A percentile compares a stretch with the other conserved stretches of the same genome.
Conservation (phyloP, 768 basidiomycete species). For the Kwoniella europaea region DNA sequence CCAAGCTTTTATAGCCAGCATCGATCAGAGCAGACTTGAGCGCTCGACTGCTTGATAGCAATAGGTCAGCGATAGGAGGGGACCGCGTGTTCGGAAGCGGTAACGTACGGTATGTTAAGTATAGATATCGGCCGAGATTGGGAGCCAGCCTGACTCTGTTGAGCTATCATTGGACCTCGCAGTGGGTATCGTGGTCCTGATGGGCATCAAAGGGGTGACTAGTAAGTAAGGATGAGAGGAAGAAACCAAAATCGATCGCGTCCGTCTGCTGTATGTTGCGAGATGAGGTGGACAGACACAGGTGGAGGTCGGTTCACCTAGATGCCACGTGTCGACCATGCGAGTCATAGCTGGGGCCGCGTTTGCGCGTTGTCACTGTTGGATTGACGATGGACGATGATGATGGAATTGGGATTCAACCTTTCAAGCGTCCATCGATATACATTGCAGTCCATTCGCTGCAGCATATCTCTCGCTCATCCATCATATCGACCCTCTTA, state of each 20-base stretch:
- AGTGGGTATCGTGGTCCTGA: too few species aligned
- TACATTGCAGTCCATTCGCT: too few species aligned
- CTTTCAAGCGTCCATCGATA: too few species aligned
- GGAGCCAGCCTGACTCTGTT: neutral
- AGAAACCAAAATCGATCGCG: slow-evolving; percentile 3
- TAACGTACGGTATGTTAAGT: neutral
- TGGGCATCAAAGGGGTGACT: too few species aligned
- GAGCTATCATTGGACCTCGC: neutral
- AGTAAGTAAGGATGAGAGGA: neutral
- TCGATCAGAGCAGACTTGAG: slow-evolving; percentile 39
- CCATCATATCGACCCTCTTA: too few species aligned
- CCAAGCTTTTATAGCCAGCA: slow-evolving; percentile 42
- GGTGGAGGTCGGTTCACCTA: neutral
- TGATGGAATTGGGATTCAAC: neutral
- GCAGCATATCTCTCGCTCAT: too few species aligned
- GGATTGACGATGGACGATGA: neutral
- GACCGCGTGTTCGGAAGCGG: too few species aligned
- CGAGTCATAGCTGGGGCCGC: neutral
- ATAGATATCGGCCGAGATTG: neutral
- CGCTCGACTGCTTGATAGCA: slow-evolving; percentile 7
- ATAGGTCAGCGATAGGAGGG: neutral
- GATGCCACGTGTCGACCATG: neutral
- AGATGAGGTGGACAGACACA: slow-evolving; percentile 16
- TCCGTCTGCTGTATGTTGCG: neutral
- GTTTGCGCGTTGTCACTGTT: slow-evolving; percentile 13